These are phyloP conservation scores for Apostasia shenzhenica DNA, from an alignment of 106 monocot species.

Conservation along the genomic window DNA sequence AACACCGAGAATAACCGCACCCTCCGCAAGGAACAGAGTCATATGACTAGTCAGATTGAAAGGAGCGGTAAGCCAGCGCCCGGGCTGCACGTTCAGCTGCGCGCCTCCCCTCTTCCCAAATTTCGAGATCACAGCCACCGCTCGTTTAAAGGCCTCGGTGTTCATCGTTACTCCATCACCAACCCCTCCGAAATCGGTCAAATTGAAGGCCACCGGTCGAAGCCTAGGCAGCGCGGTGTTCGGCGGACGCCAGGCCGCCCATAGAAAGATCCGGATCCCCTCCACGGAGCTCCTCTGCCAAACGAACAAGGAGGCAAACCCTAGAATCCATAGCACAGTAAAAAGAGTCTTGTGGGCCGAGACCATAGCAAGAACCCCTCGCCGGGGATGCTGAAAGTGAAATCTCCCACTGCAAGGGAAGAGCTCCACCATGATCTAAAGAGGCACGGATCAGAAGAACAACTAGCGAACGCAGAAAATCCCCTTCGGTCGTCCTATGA, in stretches of 20 bases:
- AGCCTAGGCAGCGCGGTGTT: conserved; percentile 7
- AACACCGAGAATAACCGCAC: conserved; percentile 44
- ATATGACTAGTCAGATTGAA: conserved; percentile 74
- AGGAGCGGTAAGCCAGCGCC: conserved; percentile 58
- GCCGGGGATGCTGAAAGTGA: conserved; percentile 5
- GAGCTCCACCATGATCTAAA: conserved; percentile 9
- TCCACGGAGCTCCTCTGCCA: conserved; percentile 26
- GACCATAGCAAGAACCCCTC: conserved; percentile 7
- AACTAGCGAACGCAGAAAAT: neutral
- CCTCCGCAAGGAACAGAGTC: conserved; percentile 58
- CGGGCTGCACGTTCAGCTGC: conserved; percentile 34
- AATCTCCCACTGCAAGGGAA: conserved; percentile 6
- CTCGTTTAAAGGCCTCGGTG: conserved; percentile 51
- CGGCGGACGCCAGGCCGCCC: neutral
- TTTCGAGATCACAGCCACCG: conserved; percentile 33
- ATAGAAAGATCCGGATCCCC: conserved; percentile 6
- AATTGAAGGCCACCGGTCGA: conserved; percentile 23
- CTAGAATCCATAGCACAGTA: conserved; percentile 24
- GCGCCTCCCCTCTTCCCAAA: conserved; percentile 39
- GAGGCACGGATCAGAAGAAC: neutral
- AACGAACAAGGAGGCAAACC: conserved; percentile 18
- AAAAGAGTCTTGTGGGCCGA: conserved; percentile 9
- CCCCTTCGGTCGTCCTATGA: neutral
- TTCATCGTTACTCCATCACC: conserved; percentile 54
- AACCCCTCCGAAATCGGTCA: conserved; percentile 58